These are phyloP conservation scores for Metarhizium sp. DNA, from an alignment of 2,329 filamentous ascomycete species.

Conservation along the genomic window DNA sequence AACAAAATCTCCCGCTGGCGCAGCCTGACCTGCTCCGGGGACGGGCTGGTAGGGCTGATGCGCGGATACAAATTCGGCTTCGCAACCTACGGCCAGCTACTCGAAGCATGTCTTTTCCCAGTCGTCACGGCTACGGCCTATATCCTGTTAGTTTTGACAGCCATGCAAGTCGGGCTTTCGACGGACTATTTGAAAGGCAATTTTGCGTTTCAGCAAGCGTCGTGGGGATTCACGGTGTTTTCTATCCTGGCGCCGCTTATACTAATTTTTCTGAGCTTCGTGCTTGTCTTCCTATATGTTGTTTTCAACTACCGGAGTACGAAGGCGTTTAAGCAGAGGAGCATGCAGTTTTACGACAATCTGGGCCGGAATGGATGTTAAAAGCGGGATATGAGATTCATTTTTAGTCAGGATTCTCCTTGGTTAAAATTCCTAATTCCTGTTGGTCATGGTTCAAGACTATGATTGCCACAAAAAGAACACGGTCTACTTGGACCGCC, in stretches of 20 bases:
- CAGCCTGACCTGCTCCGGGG: not conserved
- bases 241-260: slow-evolving; percentile 30
- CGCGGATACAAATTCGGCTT: slow-evolving; percentile 15
- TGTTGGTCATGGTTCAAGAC: no score
- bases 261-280: slow-evolving; percentile 5
- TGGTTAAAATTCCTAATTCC: no score
- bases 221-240: slow-evolving; percentile 39
- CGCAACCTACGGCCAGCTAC: slow-evolving; percentile 28
- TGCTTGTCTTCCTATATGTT: not conserved
- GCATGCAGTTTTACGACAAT: slow-evolving; percentile 2
- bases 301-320: not conserved
- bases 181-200: slow-evolving; percentile 23
- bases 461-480: no score
- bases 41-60: slow-evolving; percentile 2
- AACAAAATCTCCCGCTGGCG: slow-evolving; percentile 31
- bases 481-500: no score
- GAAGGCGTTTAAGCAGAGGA: not conserved
- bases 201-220: slow-evolving; percentile 29
- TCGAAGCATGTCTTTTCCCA: slow-evolving; percentile 32
- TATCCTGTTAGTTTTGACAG: slow-evolving; percentile 34
- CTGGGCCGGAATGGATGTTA: not conserved
- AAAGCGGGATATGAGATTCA: no score
- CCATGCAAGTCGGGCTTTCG: slow-evolving; percentile 38
- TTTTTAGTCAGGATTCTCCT: no score
- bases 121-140: slow-evolving; percentile 31